Conservation (phyloP, 805 yeast species). For the Citeromyces matritensis region DNA sequence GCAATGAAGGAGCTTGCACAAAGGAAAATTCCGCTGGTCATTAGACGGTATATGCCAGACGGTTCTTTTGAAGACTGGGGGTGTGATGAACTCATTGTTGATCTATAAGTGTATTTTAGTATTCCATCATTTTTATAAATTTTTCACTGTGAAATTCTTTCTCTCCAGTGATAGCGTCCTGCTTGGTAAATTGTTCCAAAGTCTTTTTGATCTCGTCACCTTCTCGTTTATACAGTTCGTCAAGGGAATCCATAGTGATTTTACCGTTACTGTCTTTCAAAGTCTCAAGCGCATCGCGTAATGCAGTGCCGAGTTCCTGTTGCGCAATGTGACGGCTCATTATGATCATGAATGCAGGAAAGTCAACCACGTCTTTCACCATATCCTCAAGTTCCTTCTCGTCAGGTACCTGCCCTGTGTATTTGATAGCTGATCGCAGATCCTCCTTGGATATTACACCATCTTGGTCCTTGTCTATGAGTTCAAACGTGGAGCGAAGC, state of each 20-base stretch:
- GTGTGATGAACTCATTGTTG: slow-evolving; percentile 92
- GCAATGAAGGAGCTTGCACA: slow-evolving; percentile 96
- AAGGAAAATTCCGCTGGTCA: slow-evolving; percentile 87
- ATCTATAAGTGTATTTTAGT: slow-evolving; percentile 15
- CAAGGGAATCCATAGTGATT: slow-evolving; percentile 27
- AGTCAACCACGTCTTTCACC: slow-evolving; percentile 31
- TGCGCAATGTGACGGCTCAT: slow-evolving; percentile 41
- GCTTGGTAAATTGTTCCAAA: slow-evolving; percentile 38
- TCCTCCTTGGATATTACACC: slow-evolving; percentile 44
- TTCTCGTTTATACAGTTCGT: no score
- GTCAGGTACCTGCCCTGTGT: slow-evolving; percentile 29
- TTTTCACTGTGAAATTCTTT: slow-evolving; percentile 43
- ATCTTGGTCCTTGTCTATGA: slow-evolving; percentile 75
- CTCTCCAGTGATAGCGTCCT: slow-evolving; percentile 39
- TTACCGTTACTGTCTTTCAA: slow-evolving; percentile 20
- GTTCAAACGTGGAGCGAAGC: slow-evolving; percentile 59
- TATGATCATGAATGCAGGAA: slow-evolving; percentile 49
- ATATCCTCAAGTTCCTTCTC: slow-evolving; percentile 30
- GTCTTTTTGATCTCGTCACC: slow-evolving; percentile 34
- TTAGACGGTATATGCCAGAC: slow-evolving; percentile 93
- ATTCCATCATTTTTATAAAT: slow-evolving; percentile 32
- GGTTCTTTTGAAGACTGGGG: slow-evolving; percentile 98
- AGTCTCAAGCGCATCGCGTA: slow-evolving; percentile 43
- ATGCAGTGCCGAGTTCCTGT: slow-evolving; percentile 33
- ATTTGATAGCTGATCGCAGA: slow-evolving; percentile 33